Evolutionary conservation across 164 flowering plant genomes (phyloP), one percentile per base, ranked within the genome.

Genomic region (Nymphaea colorata): DNA sequence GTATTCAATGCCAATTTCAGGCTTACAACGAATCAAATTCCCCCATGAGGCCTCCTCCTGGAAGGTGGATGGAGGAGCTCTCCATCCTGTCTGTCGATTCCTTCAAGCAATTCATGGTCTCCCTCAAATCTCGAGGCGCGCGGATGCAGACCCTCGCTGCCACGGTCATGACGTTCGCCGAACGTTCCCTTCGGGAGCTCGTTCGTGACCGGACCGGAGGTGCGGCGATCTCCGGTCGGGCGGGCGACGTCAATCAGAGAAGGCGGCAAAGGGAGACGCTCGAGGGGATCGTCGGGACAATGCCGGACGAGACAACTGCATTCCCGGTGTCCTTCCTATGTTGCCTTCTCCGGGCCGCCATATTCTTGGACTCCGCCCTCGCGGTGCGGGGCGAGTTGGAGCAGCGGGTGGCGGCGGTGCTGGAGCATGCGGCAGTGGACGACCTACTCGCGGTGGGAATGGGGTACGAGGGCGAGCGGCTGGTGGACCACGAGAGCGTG

Each of bases 31-130:
- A 94, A 78, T 91, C 92, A 0, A 87, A 80, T 64, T 94, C 88
- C 66, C 93, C 96, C 0, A 85, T 85, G 71, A 86, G 91, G 1
- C 75, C 89, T 0, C 97, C 95, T 1, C 82, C 91, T 2, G 89
- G 86, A 66, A 89, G 97, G 97, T 94, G 99, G 98, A 82, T 87
- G 4, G 91, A 86, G 64, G 99, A 94, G 76, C 79, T 94, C 3
- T 67, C 89, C 2, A 79, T 86, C 65, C 67, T 91, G 4, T 78
- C 82, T 68, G 74, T 91, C 15, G 64, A 62, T 5, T 83, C 78
- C 66, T 83, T 94, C 67, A 71, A 72, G 43, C 85, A 70, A 72
- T 67, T 94, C 59, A 63, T 90, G 6, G n/a, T 79, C 2, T 70
- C 82, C 43, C 85, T 94, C 91, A 89, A 83, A 64, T 71, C 71